These are phyloP conservation scores for Eucalyptus albens DNA, from an alignment of 345 rosid species.

Conservation along the genomic window DNA sequence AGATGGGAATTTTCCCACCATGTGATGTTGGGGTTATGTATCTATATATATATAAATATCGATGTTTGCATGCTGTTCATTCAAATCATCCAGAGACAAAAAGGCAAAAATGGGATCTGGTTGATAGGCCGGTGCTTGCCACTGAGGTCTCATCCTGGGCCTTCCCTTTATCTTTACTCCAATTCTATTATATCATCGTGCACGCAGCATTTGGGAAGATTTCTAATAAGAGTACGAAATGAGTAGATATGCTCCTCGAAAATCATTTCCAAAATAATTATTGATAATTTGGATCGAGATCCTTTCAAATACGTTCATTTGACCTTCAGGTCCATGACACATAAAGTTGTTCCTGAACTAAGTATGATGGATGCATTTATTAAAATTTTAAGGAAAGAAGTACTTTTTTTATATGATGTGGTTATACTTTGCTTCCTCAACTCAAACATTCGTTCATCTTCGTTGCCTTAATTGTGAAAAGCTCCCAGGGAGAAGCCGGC, in stretches of 20 bases:
- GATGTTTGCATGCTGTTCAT: slow-evolving; percentile 28
- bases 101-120: slow-evolving; percentile 34
- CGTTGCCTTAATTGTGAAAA: not conserved
- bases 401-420: not conserved
- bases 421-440: not conserved
- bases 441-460: not conserved
- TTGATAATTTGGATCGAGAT: not conserved
- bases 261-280: not conserved
- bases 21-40: not conserved
- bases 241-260: not conserved
- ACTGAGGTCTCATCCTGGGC: slow-evolving; percentile 35
- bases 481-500: not conserved
- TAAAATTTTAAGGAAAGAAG: not conserved
- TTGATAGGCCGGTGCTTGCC: slow-evolving; percentile 41
- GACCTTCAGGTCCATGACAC: not conserved
- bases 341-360: not conserved
- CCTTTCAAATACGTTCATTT: not conserved
- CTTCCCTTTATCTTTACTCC: not conserved
- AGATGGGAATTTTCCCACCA: not conserved
- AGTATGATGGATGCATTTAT: not conserved
- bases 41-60: not conserved
- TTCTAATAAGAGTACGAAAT: not conserved
- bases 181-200: not conserved
- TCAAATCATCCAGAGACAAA: slow-evolving; percentile 22
- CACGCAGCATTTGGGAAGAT: too few species aligned